A percentile compares a stretch with the other conserved stretches of the same genome.
phyloP scores from a whole-genome alignment of 1,139 yeast genomes.

The Taphrina deformans region DNA sequence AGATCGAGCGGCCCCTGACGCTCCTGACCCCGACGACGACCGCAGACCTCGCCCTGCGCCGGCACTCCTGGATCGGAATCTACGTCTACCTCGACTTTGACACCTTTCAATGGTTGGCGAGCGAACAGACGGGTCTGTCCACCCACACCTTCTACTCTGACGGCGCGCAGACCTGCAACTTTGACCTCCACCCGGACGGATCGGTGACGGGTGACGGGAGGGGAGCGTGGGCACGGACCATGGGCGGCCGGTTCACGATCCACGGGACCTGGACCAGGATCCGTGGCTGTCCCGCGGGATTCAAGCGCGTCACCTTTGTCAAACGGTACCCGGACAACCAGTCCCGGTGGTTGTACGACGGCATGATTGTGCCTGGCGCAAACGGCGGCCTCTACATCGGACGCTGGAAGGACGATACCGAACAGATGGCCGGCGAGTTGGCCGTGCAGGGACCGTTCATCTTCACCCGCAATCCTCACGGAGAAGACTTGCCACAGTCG shows the following conservation, averaged over 20 bases:
- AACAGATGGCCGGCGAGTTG: constrained; percentile 2
- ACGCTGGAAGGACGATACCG: constrained; percentile 4
- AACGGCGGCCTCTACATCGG: constrained; percentile 2
- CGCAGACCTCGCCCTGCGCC: not conserved
- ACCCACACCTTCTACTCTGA: not conserved
- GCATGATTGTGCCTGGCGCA: not conserved
- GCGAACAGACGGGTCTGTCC: not conserved
- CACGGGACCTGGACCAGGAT: not conserved
- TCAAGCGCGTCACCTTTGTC: not conserved
- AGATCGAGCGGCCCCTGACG: not conserved
- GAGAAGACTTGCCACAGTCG: too few species aligned
- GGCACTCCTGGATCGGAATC: not conserved
- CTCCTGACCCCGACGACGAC: not conserved
- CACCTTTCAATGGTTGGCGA: constrained; percentile 8
- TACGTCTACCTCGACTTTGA: constrained; percentile 9
- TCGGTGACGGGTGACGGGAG: not conserved
- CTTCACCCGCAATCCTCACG: not conserved
- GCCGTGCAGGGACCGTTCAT: constrained; percentile 6
- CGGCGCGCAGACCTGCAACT: not conserved
- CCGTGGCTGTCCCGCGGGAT: not conserved
- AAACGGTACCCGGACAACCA: not conserved
- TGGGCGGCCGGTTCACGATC: not conserved
- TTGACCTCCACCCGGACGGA: not conserved
- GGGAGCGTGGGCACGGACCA: constrained; percentile 1
- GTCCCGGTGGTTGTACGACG: not conserved